Evolutionary conservation across 2,329 filamentous ascomycete genomes (phyloP).

Genomic region (Colletotrichum sublineola): DNA sequence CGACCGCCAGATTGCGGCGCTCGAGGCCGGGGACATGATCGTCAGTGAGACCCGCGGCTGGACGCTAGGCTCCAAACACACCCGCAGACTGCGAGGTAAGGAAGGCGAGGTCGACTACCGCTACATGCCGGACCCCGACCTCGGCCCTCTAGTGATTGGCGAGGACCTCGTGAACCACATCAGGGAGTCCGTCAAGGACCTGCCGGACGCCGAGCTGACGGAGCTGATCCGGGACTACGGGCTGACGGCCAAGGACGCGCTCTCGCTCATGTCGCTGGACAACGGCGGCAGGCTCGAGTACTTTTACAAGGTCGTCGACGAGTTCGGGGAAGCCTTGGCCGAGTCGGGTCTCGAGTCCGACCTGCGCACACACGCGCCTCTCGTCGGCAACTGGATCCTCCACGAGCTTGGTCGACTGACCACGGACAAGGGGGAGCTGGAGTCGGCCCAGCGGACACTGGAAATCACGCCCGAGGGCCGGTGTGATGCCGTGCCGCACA

Average conservation of each 20-base stretch:
- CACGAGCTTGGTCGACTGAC: constrained; percentile 81
- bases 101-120: constrained; percentile 98
- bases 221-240: constrained; percentile 73
- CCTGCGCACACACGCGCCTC: constrained; percentile 56
- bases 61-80: constrained; percentile 87
- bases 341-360: constrained; percentile 39
- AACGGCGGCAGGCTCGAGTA: constrained; percentile 85
- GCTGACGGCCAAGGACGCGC: constrained; percentile 84
- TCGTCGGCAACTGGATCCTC: constrained; percentile 76
- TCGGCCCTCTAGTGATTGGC: constrained; percentile 83
- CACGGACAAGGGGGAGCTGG: constrained; percentile 58
- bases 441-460: constrained; percentile 37
- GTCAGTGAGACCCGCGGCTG: constrained; percentile 93
- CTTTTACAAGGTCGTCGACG: constrained; percentile 76
- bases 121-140: constrained; percentile 97
- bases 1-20: constrained; percentile 84
- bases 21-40: constrained; percentile 81
- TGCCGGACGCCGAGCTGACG: constrained; percentile 79
- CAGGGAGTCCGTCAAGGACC: constrained; percentile 71
- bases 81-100: constrained; percentile 86
- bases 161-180: constrained; percentile 77
- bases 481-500: constrained; percentile 60
- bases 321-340: constrained; percentile 51
- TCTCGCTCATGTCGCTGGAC: constrained; percentile 82
- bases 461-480: constrained; percentile 62